Base-by-base conservation (phyloP, 1,139 yeast genomes). In the Hyphopichia pseudoburtonii region DNA sequence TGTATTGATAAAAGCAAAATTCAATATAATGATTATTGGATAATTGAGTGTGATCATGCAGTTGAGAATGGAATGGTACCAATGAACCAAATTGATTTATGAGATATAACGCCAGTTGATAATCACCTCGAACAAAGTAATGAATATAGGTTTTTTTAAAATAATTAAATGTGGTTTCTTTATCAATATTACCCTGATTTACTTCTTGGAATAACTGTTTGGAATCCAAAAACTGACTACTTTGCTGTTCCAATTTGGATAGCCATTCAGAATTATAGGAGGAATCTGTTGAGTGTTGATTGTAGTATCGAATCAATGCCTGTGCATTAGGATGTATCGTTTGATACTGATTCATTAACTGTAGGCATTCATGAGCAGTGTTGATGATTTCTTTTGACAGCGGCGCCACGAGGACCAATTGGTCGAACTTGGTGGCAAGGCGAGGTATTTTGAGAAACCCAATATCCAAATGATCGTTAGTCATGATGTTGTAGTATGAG, bases 1-100 rank as follows among this genome's bases (percentile, higher is more conserved):
- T 39, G 28, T 49, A 53, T 39, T 56, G 64, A 39, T 54, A 52
- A 30, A 58, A 56, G 21, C 54, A 48, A 38, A 50, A 60, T 45
- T 64, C 65, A 24, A 62, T 44, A 45, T 51, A 59, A 24, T 50
- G 38, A 41, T 61, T 61, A 4, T 43, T 40, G 9, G 35, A 43
- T 37, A 62, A 50, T 27, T 49, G 52, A 15, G 42, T 42, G 15
- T 43, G 45, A 32, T 51, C 51, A 22, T 47, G 43, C 3, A 63
- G 60, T 29, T 59, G 64, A 4, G 54, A 51, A 17, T 51, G 37
- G 39, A 64, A 59, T 32, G 50, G 59, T 12, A 51, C 56, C 17
- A 51, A 38, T 10, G 55, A 40, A 10, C 50, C 38, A 33, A 48
- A 51, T 25, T 50, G 48, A 34, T 48, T 51, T 17, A 62, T 38